These are phyloP conservation scores for Pyracantha coccinea DNA, from an alignment of 331 rosid genomes.

Conservation along the genomic window DNA sequence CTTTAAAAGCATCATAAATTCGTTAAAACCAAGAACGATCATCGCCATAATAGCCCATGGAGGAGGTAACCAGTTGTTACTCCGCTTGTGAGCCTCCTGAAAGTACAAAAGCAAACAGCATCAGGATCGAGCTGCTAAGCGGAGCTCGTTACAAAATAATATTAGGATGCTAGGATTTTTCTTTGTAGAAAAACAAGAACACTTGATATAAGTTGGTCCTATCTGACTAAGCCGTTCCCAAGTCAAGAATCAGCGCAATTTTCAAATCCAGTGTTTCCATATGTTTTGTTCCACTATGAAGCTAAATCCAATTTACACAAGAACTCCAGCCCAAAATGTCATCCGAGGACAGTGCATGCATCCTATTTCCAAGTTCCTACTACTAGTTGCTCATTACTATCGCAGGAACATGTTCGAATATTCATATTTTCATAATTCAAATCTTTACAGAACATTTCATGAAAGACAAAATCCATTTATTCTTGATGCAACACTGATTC, in stretches of 20 bases:
- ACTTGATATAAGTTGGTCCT: neutral
- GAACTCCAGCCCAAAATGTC: neutral
- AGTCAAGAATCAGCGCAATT: neutral
- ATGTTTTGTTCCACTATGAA: neutral
- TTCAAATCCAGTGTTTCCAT: too few relatives aligned
- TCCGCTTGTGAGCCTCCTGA: constrained; percentile 83
- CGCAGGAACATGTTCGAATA: neutral
- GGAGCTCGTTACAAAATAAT: neutral
- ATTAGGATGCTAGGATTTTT: neutral
- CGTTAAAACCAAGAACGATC: constrained; percentile 77
- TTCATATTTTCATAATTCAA: neutral
- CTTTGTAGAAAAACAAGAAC: neutral
- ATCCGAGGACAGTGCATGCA: neutral
- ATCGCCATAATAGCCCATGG: constrained; percentile 82
- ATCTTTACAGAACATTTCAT: neutral
- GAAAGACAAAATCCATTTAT: neutral
- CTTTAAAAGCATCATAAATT: constrained; percentile 81
- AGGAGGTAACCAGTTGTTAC: constrained; percentile 88
- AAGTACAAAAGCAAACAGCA: neutral
- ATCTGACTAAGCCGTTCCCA: neutral
- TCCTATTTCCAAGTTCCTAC: neutral
- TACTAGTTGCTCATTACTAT: neutral
- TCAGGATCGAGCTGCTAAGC: too few relatives aligned
- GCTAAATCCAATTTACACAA: neutral
- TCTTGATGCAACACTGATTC: neutral